These are phyloP conservation scores for Eleusine indica DNA, from an alignment of 176 grass and related monocot species.

Conservation along the genomic window DNA sequence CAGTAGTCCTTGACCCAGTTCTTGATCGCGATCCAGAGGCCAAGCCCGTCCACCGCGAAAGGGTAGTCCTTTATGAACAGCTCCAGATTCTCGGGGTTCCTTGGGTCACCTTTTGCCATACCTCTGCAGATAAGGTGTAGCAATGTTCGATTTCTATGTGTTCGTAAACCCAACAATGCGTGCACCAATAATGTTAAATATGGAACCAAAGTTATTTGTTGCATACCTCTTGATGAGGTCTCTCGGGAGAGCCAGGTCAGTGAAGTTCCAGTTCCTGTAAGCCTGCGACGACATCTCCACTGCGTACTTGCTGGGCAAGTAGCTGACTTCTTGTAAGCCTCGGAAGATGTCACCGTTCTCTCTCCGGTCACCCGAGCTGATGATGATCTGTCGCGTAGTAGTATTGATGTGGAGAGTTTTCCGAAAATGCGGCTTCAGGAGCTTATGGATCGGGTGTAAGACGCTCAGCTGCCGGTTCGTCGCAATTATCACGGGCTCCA, in stretches of 20 bases:
- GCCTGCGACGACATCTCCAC: slow-evolving; percentile 43
- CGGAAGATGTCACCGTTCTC: neutral
- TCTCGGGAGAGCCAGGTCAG: slow-evolving; percentile 45
- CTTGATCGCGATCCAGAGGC: slow-evolving; percentile 46
- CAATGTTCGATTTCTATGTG: no score
- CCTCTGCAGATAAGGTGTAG: slow-evolving; percentile 26
- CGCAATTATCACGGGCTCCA: slow-evolving; percentile 61
- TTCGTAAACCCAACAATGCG: no score
- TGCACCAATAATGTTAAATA: no score
- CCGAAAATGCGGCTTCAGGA: slow-evolving; percentile 50
- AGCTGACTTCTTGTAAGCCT: slow-evolving; percentile 39
- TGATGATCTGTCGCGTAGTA: slow-evolving; percentile 39
- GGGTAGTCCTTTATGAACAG: slow-evolving; percentile 57
- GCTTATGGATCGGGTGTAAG: slow-evolving; percentile 51
- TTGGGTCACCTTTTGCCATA: slow-evolving; percentile 48
- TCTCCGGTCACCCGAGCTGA: slow-evolving; percentile 22
- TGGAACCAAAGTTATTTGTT: no score
- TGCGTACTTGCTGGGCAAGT: slow-evolving; percentile 39
- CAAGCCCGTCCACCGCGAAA: slow-evolving; percentile 48
- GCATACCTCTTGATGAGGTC: slow-evolving; percentile 53
- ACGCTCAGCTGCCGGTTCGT: slow-evolving; percentile 49
- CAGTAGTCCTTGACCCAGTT: slow-evolving; percentile 37
- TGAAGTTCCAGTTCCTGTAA: slow-evolving; percentile 49
- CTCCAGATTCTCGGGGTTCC: slow-evolving; percentile 38
- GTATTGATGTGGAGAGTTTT: slow-evolving; percentile 56